Base-by-base conservation (phyloP, 2,329 filamentous ascomycete species). In the Paecilomyces niveus region DNA sequence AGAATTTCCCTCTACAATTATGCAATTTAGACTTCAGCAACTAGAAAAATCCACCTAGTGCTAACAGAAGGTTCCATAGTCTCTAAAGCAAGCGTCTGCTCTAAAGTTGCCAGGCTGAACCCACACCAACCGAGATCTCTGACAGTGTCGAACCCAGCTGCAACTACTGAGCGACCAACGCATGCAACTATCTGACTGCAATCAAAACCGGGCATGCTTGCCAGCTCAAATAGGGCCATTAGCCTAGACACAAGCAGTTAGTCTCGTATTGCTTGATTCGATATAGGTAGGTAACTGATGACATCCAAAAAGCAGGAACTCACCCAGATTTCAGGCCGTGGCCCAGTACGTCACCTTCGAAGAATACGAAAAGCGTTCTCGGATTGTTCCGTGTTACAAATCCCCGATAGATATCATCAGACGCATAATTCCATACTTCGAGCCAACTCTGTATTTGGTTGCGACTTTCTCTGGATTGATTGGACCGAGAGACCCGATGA, bases 91-190 rank as follows among this genome's bases (percentile, higher is more conserved):
- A 60, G 83, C 88, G 91, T 96, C 65, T 85, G 83, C 65, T 92
- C 87, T 51, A 97, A 81, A 24, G 89, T 93, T 54, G 85, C 86
- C 64, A 93, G 83, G 70, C 90, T 89, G 70, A 96, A 96, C 57
- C 92, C 92, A 63, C 95, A 92, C 92, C 92, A 97, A 72, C 92
- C 89, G 55, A 97, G 83, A 68, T 91, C 92, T 73, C 89, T 90
- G 68, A 89, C 80, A 59, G 86, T 80, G 65, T 87, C 84, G 59
- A 83, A 79, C 62, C 89, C 85, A 59, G 82, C 77, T 26, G 81
- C 75, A 45, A 84, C 81, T 62, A 88, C 84, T 53, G 80, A 79
- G 63, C 91, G 89, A 72, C 93, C 90, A 62, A 96, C 82, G 74
- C 90, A 92, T 67, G 92, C 85, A 62, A 95, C 85, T 62, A 96